Conservation (phyloP, 2,329 filamentous ascomycete genomes). For the Herpotrichia juniperi region DNA sequence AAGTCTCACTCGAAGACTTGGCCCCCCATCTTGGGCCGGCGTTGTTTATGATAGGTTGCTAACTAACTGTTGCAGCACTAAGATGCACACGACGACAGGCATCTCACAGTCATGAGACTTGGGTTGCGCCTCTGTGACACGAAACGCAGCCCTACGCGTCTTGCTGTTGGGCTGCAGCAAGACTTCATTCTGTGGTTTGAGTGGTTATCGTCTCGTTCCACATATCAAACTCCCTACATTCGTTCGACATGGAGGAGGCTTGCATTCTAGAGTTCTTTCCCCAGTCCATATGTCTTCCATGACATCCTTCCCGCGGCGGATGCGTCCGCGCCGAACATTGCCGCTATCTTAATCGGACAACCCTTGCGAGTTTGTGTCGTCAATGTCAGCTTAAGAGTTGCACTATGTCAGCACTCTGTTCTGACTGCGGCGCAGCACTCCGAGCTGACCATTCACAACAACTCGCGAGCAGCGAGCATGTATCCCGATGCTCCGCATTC, state of each 20-base stretch:
- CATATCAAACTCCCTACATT: not conserved
- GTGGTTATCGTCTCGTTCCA: no score
- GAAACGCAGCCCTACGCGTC: slow-evolving; percentile 26
- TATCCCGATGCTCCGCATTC: slow-evolving; percentile 7
- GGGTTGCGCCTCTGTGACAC: slow-evolving; percentile 19
- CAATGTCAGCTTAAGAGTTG: slow-evolving; percentile 2
- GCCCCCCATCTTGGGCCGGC: not conserved
- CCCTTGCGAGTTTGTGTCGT: slow-evolving; percentile 25
- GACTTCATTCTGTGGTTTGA: not conserved
- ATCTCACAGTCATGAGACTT: not conserved
- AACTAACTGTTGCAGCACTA: slow-evolving; percentile 11
- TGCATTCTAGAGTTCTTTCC: not conserved
- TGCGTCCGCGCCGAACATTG: slow-evolving; percentile 24
- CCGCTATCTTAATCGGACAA: slow-evolving; percentile 14
- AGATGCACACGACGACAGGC: slow-evolving; percentile 5
- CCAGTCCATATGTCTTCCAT: not conserved
- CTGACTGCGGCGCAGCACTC: slow-evolving; percentile 29
- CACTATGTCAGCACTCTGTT: slow-evolving; percentile 33
- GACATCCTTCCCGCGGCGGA: slow-evolving; percentile 41
- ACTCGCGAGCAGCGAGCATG: not conserved
- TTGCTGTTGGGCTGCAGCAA: slow-evolving; percentile 6
- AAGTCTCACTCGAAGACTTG: not conserved
- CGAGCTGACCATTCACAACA: slow-evolving; percentile 9
- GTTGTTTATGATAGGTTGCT: slow-evolving; percentile 2
- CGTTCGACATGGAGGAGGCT: slow-evolving; percentile 1